phyloP scores from a whole-genome alignment of 305 asterid genomes.

The Solanum hybrid region DNA sequence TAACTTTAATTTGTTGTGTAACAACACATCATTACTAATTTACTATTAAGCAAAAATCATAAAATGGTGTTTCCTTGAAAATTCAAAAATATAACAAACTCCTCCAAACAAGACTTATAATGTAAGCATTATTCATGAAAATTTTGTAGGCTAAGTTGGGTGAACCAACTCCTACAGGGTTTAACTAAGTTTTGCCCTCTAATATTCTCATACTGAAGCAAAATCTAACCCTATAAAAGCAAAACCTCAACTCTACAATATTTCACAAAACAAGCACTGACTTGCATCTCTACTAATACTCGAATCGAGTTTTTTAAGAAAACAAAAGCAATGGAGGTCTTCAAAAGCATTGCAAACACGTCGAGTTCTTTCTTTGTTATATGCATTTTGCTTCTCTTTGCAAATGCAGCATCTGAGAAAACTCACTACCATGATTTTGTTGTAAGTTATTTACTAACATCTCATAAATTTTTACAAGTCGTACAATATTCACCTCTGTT shows the following conservation, averaged over 20 bases:
- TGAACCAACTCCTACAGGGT: constrained; percentile 17
- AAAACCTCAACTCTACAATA: not conserved
- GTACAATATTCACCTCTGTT: constrained; percentile 31
- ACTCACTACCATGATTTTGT: constrained; percentile 41
- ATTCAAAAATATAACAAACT: not conserved
- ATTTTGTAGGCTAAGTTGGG: constrained; percentile 15
- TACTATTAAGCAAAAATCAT: not conserved
- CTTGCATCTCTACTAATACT: not conserved
- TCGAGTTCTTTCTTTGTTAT: constrained; percentile 6
- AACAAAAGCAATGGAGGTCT: not conserved
- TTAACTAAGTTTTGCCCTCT: constrained; percentile 9
- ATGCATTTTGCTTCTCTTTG: constrained; percentile 16
- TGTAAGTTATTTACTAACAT: constrained; percentile 13
- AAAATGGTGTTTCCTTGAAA: not conserved
- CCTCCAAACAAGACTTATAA: not conserved
- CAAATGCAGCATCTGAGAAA: constrained; percentile 21
- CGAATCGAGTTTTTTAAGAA: not conserved
- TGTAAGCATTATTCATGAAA: constrained; percentile 4
- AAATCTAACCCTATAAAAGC: constrained; percentile 8
- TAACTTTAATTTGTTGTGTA: not conserved
- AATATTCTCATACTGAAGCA: not conserved
- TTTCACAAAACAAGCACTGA: not conserved
- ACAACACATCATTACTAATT: not conserved
- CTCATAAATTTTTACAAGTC: not conserved
- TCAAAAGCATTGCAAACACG: not conserved